Conservation (phyloP, 441 rosid species). For the Brassica balearica region DNA sequence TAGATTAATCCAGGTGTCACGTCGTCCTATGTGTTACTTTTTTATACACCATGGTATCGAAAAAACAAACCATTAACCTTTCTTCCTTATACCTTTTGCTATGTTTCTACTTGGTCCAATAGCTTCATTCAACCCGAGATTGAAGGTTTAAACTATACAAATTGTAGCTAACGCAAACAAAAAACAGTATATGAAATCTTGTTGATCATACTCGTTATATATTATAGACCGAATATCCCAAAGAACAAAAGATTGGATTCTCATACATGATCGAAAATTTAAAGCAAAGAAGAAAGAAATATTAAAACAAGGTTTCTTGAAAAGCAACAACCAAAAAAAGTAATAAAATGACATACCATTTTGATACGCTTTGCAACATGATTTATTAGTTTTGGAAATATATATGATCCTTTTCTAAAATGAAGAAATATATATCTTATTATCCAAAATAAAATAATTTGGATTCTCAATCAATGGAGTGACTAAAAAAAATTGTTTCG, state of each 20-base stretch:
- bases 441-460: background rate
- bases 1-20: conserved; percentile 38
- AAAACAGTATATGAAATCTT: background rate
- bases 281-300: background rate
- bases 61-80: background rate
- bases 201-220: background rate
- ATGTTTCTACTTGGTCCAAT: background rate
- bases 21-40: conserved; percentile 34
- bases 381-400: background rate
- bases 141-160: conserved; percentile 10
- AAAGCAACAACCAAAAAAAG: background rate
- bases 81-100: background rate
- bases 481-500: background rate
- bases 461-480: background rate
- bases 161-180: background rate
- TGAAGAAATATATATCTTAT: background rate
- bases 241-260: background rate
- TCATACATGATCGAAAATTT: background rate
- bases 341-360: background rate
- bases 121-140: conserved; percentile 8
- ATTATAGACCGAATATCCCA: background rate
- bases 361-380: background rate
- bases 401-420: background rate
- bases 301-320: background rate
- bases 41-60: conserved; percentile 7